A percentile compares a stretch with the other conserved stretches of the same genome.
Conservation (phyloP, 1,284 basidiomycete species). For the Cutaneotrichosporon cyanovorans region DNA sequence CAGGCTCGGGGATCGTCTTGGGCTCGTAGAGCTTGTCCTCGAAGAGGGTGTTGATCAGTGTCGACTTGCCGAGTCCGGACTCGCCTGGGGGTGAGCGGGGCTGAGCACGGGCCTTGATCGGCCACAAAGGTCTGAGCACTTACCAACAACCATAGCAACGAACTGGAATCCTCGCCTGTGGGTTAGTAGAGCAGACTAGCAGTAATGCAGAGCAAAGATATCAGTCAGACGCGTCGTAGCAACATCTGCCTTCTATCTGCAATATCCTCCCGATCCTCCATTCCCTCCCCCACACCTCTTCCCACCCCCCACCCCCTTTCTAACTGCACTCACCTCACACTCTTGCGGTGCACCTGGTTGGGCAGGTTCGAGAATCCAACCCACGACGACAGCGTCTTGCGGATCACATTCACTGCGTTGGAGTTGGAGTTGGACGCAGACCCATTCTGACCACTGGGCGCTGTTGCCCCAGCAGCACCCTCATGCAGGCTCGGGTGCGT, state of each 20-base stretch:
- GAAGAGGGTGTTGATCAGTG: slow-evolving; percentile 94
- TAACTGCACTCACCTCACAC: slow-evolving; percentile 61
- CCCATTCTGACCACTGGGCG: too few relatives aligned
- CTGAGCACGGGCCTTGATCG: slow-evolving; percentile 17
- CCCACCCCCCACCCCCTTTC: not conserved
- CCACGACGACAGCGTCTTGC: slow-evolving; percentile 45
- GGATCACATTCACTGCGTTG: slow-evolving; percentile 18
- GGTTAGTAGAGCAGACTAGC: too few relatives aligned
- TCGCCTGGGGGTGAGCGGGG: slow-evolving; percentile 62
- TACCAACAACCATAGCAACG: slow-evolving; percentile 91
- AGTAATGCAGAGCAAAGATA: too few relatives aligned
- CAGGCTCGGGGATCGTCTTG: slow-evolving; percentile 72
- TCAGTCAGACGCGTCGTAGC: too few relatives aligned
- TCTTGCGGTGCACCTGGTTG: slow-evolving; percentile 95
- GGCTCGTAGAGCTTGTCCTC: slow-evolving; percentile 86
- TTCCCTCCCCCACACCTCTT: not conserved
- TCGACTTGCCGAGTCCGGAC: slow-evolving; percentile 95
- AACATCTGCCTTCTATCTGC: too few relatives aligned
- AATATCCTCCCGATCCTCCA: too few relatives aligned
- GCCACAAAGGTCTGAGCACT: slow-evolving; percentile 40
- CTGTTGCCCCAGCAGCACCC: too few relatives aligned
- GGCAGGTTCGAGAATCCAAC: slow-evolving; percentile 84
- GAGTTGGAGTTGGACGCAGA: slow-evolving; percentile 7
- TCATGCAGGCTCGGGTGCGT: too few relatives aligned
- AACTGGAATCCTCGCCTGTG: slow-evolving; percentile 84